Evolutionary conservation across 257 asterid genomes (phyloP).

Genomic region (Solanum chiquidenum): DNA sequence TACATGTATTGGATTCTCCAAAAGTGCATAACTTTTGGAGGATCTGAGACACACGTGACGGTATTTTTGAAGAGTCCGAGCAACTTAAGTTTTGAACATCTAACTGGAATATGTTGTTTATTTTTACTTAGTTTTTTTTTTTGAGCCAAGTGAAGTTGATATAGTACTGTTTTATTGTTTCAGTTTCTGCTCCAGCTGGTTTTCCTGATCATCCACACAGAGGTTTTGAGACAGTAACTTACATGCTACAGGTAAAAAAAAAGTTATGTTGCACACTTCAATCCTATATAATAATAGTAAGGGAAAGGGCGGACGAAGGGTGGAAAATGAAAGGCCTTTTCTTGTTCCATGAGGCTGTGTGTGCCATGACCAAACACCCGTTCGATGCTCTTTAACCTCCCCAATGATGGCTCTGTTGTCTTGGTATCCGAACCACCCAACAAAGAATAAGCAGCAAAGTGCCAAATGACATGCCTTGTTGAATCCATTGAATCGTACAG

Average conservation of each 20-base stretch:
- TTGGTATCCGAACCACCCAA: background rate
- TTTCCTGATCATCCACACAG: conserved; percentile 98
- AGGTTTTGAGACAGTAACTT: conserved; percentile 97
- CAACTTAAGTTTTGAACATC: background rate
- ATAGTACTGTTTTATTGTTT: background rate
- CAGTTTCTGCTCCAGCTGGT: conserved; percentile 95
- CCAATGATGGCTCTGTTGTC: background rate
- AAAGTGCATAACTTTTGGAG: background rate
- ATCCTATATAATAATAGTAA: background rate
- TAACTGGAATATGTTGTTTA: background rate
- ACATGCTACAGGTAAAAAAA: conserved; percentile 50
- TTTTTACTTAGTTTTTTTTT: background rate
- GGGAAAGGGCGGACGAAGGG: background rate
- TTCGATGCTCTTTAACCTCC: background rate
- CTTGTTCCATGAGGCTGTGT: background rate
- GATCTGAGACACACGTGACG: background rate
- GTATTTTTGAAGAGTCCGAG: background rate
- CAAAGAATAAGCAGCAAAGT: background rate
- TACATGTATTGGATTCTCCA: background rate
- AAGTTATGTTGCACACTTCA: background rate
- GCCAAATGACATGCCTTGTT: background rate
- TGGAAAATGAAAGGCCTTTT: background rate
- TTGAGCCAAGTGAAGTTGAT: background rate
- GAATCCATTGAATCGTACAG: background rate
- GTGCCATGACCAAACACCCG: background rate